Evolutionary conservation across 2,329 filamentous ascomycete genomes (phyloP), one percentile per base, ranked within the genome.

Genomic region (Apiospora saccharicola): DNA sequence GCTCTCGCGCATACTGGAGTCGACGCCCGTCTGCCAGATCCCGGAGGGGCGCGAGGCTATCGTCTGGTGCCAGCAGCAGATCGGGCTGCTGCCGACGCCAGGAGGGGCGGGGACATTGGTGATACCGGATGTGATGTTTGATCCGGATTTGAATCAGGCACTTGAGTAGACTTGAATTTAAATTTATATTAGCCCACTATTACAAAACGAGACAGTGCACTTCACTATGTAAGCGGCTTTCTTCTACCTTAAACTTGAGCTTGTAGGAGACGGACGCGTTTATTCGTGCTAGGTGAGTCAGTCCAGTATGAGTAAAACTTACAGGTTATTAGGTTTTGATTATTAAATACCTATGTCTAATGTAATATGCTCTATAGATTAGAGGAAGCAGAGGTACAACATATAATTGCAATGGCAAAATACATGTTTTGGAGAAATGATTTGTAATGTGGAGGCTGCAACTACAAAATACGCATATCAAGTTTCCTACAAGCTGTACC

Each of bases 401-500:
- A 24, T 37, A 49, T 5, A 49, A 49, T 7, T 12, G 47, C 2
- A 24, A 24, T 10, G 12, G 16, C 10, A n/a, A 47, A 19, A 47
- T 13, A 16, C 43, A 46, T 37, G 37, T 37, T 37, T 37, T 4
- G 2, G n/a, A 37, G 3, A 7, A 8, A 7, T 37, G 1, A 8
- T 5, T 37, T 37, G 37, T 8, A 37, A 8, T 8, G 5, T 37
- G 37, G 5, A 37, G 6, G 10, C 37, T 41, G 46, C 19, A 49
- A 49, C 19, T 49, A n/a, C 12, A n/a, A 5, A 0, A n/a, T n/a
- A 49, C 22, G 4, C 7, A 49, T 44, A 13, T 44, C 16, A 12
- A 44, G 5, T 12, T 12, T 46, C 49, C 73, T 64, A 78, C 41
- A 78, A 68, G 3, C 77, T 76, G 71, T 79, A 81, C 57, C 79